Evolutionary conservation across 2,329 filamentous ascomycete species (phyloP), one percentile per base, ranked within the genome.

Genomic region (Sphaceloma murrayae): DNA sequence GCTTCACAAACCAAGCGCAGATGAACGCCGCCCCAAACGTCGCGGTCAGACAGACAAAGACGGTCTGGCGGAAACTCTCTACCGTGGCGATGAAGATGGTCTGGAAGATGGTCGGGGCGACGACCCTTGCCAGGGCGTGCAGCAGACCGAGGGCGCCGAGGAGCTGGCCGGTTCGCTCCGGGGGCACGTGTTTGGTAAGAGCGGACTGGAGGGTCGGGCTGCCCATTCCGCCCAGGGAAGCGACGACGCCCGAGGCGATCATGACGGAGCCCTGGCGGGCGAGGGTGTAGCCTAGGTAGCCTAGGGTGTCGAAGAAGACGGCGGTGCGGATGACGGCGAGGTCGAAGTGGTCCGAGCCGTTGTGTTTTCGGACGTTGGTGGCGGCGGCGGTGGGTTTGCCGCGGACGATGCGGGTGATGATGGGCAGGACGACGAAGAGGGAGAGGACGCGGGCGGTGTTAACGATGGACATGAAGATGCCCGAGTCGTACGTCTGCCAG

Each of bases 101-200:
- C 56, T 91, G 94, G 63, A 95, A 94, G 1, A 89, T 58, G 0
- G 85, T 73, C 0, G 91, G 91, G 1, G 82, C 80, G 9, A 94
- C 60, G 2, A 96, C 78, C 49, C 87, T 72, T 2, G 84, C 77
- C 26, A 94, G 64, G 1, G 86, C 83, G 62, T 96, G 89, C 47
- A 96, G 64, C 49, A 96, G 68, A 0, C 89, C 91, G 11, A 81
- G 82, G 1, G 87, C 88, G 16, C 91, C 91, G 0, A 98, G 73
- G n/a, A 96, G 68, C 59, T 91, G 80, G 0, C 91, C 91, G 0
- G 91, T 81, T 34, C 76, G 75, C 51, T 91, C 83, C 0, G 78
- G 71, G 0, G 88, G 85, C 0, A 96, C 81, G 60, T 96, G 91
- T 59, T 95, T 96, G 14, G 87, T 95, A 40, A 95, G 67, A 1